These are phyloP conservation scores for Cyberlindnera sargentensis DNA, from an alignment of 805 yeast species.

Conservation along the genomic window DNA sequence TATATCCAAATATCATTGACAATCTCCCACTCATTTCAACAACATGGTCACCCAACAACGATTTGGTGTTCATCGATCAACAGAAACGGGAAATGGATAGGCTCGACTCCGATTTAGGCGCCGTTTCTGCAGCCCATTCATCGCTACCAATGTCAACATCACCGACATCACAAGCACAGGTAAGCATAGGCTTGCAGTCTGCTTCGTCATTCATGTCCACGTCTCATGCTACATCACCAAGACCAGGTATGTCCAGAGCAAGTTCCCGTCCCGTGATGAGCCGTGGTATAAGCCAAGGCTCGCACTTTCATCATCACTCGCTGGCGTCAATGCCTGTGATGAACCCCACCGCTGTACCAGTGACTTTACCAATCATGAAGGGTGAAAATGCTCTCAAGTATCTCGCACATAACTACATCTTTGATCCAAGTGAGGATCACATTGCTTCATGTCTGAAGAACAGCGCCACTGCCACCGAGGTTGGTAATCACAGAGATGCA, in stretches of 20 bases:
- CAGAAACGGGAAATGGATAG: slow-evolving; percentile 12
- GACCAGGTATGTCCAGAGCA: slow-evolving; percentile 22
- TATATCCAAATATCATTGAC: slow-evolving; percentile 38
- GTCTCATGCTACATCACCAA: slow-evolving; percentile 11
- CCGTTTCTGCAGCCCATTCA: neutral
- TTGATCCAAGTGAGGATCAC: slow-evolving; percentile 39
- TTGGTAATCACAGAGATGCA: slow-evolving; percentile 43
- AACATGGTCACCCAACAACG: slow-evolving; percentile 52
- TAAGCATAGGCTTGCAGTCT: neutral
- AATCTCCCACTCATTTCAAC: slow-evolving; percentile 44
- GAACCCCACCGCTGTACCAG: slow-evolving; percentile 21
- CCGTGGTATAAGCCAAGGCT: slow-evolving; percentile 13
- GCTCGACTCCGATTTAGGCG: neutral
- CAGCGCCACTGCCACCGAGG: slow-evolving; percentile 48
- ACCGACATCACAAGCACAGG: slow-evolving; percentile 4
- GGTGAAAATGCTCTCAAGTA: slow-evolving; percentile 33
- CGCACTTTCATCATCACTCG: slow-evolving; percentile 6
- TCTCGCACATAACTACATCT: slow-evolving; percentile 42
- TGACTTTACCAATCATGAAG: slow-evolving; percentile 19
- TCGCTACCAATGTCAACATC: slow-evolving; percentile 10
- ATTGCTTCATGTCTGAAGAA: slow-evolving; percentile 47
- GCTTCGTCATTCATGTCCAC: neutral
- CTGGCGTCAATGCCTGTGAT: slow-evolving; percentile 9
- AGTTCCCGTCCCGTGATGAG: slow-evolving; percentile 16
- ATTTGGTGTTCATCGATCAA: slow-evolving; percentile 47